Percentiles rank a stretch among this genome's conserved stretches.
phyloP scores from a whole-genome alignment of 768 basidiomycete species.

The Suillus tomentosus region DNA sequence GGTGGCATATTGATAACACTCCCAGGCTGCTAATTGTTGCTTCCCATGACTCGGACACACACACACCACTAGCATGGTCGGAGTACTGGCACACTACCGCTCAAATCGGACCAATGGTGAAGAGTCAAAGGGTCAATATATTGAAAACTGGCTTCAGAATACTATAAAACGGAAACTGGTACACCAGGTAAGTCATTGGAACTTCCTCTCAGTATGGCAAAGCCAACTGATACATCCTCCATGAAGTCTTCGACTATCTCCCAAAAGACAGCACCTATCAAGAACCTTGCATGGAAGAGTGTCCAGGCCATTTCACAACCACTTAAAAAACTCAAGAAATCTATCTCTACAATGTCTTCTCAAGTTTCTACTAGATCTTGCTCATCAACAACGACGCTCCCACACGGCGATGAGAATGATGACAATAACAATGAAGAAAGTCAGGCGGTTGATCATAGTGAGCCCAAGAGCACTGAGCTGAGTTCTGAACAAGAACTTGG shows the following conservation, averaged over 20 bases:
- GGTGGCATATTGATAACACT: background rate
- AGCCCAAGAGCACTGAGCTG: background rate
- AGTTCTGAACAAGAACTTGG: too few relatives aligned
- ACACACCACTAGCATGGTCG: background rate
- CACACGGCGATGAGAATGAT: background rate
- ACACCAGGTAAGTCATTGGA: background rate
- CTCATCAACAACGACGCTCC: background rate
- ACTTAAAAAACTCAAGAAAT: constrained; percentile 6
- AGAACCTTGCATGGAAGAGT: background rate
- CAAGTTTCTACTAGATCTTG: background rate
- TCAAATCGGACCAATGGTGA: background rate
- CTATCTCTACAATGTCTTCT: background rate
- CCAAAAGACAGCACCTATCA: background rate
- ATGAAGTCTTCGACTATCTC: background rate
- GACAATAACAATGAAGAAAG: too few relatives aligned
- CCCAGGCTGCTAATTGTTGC: background rate
- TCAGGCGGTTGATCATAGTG: too few relatives aligned
- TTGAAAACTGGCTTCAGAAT: background rate
- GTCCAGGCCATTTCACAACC: too few relatives aligned
- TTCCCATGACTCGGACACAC: background rate
- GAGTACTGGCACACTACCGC: background rate
- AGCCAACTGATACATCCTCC: background rate
- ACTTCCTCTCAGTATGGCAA: background rate
- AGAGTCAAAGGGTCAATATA: constrained; percentile 1
- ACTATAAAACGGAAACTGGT: background rate